phyloP scores from a whole-genome alignment of 306 rosid species.

The Fragaria nilgerrensis region DNA sequence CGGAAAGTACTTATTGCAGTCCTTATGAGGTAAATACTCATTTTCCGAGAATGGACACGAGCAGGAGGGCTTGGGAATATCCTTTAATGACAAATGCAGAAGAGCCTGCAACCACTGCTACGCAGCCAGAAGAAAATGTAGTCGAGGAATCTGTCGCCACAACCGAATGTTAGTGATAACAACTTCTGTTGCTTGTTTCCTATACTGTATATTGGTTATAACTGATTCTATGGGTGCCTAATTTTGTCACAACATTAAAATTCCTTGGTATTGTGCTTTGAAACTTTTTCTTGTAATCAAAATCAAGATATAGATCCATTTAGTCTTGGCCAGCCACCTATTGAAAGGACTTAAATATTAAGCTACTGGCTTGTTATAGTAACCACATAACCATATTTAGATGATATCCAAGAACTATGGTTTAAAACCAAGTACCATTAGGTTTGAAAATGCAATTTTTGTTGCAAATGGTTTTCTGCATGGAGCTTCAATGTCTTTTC shows the following conservation, averaged over 20 bases:
- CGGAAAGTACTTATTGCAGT: constrained; percentile 60
- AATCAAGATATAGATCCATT: not conserved
- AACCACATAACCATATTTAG: not conserved
- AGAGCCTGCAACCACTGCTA: constrained; percentile 46
- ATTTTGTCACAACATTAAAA: not conserved
- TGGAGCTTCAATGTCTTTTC: not conserved
- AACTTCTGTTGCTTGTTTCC: constrained; percentile 1
- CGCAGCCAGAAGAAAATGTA: constrained; percentile 59
- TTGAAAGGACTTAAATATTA: not conserved
- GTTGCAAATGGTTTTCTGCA: not conserved
- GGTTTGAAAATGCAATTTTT: not conserved
- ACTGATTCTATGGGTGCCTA: not conserved
- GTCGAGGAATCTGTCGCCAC: constrained; percentile 46
- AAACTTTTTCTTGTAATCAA: not conserved
- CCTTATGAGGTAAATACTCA: constrained; percentile 62
- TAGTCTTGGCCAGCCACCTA: not conserved
- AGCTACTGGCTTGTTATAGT: not conserved
- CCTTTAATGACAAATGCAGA: constrained; percentile 45
- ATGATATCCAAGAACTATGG: not conserved
- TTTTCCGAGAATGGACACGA: constrained; percentile 69
- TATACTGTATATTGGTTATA: not conserved
- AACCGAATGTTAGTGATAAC: constrained; percentile 69
- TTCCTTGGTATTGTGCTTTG: not conserved
- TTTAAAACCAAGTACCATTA: not conserved
- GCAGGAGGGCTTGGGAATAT: constrained; percentile 69